These are phyloP conservation scores for Clathrospora elynae DNA, from an alignment of 2,329 filamentous ascomycete genomes.

Conservation along the genomic window DNA sequence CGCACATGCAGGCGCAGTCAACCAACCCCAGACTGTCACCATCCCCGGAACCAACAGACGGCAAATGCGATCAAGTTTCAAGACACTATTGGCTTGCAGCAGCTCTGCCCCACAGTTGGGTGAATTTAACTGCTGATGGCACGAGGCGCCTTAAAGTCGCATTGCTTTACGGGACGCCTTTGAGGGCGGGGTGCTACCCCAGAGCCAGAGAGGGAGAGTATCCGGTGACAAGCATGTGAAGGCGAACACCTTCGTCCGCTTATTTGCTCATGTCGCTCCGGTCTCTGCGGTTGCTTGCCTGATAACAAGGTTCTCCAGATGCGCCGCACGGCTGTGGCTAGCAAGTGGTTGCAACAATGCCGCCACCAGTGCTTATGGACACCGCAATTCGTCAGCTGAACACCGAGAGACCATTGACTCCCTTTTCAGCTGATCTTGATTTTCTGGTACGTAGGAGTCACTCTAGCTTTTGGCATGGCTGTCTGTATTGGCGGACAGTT, in stretches of 20 bases:
- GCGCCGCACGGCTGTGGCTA: constrained; percentile 39
- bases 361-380: constrained; percentile 38
- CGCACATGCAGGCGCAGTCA: neutral
- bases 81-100: constrained; percentile 21
- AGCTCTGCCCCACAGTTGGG: constrained; percentile 16
- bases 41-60: constrained; percentile 4
- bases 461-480: constrained; percentile 14
- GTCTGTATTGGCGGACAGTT: constrained; percentile 23
- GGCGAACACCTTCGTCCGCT: constrained; percentile 9
- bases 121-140: constrained; percentile 21
- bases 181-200: constrained; percentile 17
- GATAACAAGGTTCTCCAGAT: constrained; percentile 42
- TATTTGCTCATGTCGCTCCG: constrained; percentile 27
- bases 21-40: constrained; percentile 2
- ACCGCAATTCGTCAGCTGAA: constrained; percentile 26
- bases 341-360: constrained; percentile 28
- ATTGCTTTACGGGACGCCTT: constrained; percentile 18
- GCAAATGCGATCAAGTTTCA: constrained; percentile 8
- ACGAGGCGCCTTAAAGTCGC: constrained; percentile 23
- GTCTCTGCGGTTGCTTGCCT: constrained; percentile 15
- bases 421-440: constrained; percentile 16
- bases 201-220: constrained; percentile 13
- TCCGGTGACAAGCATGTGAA: constrained; percentile 33
- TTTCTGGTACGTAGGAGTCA: constrained; percentile 21
- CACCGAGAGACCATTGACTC: constrained; percentile 5